These are phyloP conservation scores for Helianthus annuus DNA, from an alignment of 129 eudicot species.

Conservation along the genomic window DNA sequence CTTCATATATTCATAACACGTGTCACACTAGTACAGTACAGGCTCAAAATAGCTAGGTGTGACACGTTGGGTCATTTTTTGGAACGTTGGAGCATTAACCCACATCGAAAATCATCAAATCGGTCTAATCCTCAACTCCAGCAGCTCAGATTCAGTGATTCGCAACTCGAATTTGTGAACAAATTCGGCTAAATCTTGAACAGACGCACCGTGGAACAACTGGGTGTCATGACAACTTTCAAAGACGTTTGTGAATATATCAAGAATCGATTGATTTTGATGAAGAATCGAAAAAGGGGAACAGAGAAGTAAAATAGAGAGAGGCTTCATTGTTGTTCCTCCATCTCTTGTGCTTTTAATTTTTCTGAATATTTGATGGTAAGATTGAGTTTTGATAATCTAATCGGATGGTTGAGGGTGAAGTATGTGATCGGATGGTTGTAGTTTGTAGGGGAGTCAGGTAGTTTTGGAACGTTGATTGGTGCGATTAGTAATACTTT, in stretches of 20 bases:
- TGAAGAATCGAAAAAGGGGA: slow-evolving; percentile 33
- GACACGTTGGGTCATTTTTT: too few relatives aligned
- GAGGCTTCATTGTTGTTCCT: slow-evolving; percentile 39
- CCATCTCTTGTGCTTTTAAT: slow-evolving; percentile 79
- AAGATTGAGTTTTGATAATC: slow-evolving; percentile 26
- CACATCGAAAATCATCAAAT: slow-evolving; percentile 3
- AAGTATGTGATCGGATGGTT: slow-evolving; percentile 37
- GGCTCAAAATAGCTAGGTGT: too few relatives aligned
- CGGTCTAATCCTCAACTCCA: slow-evolving; percentile 14
- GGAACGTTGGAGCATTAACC: background rate
- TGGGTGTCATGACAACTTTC: background rate
- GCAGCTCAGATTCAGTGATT: slow-evolving; percentile 45
- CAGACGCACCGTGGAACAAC: slow-evolving; percentile 26
- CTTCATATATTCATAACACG: too few relatives aligned
- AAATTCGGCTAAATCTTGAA: slow-evolving; percentile 15
- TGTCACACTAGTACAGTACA: too few relatives aligned
- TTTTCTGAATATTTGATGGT: slow-evolving; percentile 40
- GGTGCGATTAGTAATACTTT: background rate
- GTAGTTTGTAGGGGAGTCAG: slow-evolving; percentile 30
- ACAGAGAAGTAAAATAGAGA: slow-evolving; percentile 27
- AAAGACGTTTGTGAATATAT: slow-evolving; percentile 19
- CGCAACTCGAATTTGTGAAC: slow-evolving; percentile 7
- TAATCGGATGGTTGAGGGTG: slow-evolving; percentile 41
- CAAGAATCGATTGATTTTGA: slow-evolving; percentile 9
- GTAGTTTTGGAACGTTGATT: slow-evolving; percentile 28